A percentile compares a stretch with the other conserved stretches of the same genome.
Conservation (phyloP, 805 yeast genomes). For the Candida manassasensis region DNA sequence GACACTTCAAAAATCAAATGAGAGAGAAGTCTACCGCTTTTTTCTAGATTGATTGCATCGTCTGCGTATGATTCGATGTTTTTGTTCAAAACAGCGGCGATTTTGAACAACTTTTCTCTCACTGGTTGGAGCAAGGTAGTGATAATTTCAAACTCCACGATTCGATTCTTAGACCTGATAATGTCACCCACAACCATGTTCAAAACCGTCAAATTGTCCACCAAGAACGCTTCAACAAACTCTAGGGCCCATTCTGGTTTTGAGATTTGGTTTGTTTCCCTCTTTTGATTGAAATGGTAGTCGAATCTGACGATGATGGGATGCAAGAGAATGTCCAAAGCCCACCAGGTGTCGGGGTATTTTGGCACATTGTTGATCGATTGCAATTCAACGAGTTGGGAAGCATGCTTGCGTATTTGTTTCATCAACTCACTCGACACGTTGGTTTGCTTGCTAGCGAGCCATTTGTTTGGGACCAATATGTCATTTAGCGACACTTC, state of each 20-base stretch:
- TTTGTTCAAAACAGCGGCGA: conserved; percentile 20
- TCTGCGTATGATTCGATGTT: conserved; percentile 15
- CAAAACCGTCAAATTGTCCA: conserved; percentile 36
- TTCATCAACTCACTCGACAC: conserved; percentile 9
- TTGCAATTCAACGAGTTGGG: conserved; percentile 29
- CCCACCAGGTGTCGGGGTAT: conserved; percentile 45
- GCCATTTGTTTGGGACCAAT: conserved; percentile 19
- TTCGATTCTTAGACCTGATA: conserved; percentile 23
- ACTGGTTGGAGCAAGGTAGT: conserved; percentile 45
- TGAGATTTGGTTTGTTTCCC: conserved; percentile 58
- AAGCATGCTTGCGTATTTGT: conserved; percentile 8
- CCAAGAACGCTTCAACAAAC: conserved; percentile 42
- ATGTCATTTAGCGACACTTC: conserved; percentile 10
- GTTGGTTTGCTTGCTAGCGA: conserved; percentile 13
- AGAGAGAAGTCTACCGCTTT: conserved; percentile 45
- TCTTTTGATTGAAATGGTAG: conserved; percentile 54
- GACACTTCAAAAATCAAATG: conserved; percentile 57
- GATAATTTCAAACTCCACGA: conserved; percentile 36
- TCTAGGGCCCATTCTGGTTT: conserved; percentile 70
- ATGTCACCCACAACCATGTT: conserved; percentile 33
- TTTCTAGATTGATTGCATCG: conserved; percentile 20
- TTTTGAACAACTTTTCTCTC: conserved; percentile 35
- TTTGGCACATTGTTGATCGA: conserved; percentile 19
- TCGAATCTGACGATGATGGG: conserved; percentile 48
- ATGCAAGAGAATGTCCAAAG: conserved; percentile 41